Evolutionary conservation across 2,329 filamentous ascomycete species (phyloP).

Genomic region (Aspergillus sp.): DNA sequence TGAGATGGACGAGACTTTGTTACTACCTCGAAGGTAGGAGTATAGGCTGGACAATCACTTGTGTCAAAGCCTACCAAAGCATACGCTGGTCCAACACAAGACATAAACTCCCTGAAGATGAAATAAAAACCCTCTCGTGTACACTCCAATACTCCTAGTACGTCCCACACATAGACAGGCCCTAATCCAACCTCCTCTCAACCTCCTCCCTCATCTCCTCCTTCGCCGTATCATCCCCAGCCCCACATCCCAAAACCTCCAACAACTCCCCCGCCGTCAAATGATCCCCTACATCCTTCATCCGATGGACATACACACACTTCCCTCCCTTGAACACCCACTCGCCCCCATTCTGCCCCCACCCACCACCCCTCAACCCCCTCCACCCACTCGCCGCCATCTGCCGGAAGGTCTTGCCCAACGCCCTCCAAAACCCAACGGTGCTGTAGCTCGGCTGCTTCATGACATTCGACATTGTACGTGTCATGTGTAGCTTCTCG

Average conservation of each 20-base stretch:
- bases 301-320: slow-evolving; percentile 6
- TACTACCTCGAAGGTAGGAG: too few species aligned
- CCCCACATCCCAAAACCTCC: not conserved
- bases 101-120: too few species aligned
- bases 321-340: slow-evolving; percentile 1
- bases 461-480: slow-evolving; percentile 18
- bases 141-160: too few species aligned
- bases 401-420: slow-evolving; percentile 21
- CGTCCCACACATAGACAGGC: too few species aligned
- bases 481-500: slow-evolving; percentile 27
- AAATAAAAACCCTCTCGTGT: too few species aligned
- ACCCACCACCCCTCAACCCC: slow-evolving; percentile 4
- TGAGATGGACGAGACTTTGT: too few species aligned
- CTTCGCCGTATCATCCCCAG: not conserved
- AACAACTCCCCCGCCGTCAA: slow-evolving; percentile 15
- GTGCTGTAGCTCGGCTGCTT: slow-evolving; percentile 19
- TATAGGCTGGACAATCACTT: too few species aligned
- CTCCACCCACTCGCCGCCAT: slow-evolving; percentile 7
- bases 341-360: slow-evolving; percentile 14
- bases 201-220: too few species aligned
- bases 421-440: slow-evolving; percentile 15
- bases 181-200: too few species aligned
- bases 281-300: slow-evolving; percentile 11
- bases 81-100: too few species aligned
- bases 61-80: too few species aligned